phyloP scores from a whole-genome alignment of 2,329 filamentous ascomycete species.

The Diaporthe sp. region DNA sequence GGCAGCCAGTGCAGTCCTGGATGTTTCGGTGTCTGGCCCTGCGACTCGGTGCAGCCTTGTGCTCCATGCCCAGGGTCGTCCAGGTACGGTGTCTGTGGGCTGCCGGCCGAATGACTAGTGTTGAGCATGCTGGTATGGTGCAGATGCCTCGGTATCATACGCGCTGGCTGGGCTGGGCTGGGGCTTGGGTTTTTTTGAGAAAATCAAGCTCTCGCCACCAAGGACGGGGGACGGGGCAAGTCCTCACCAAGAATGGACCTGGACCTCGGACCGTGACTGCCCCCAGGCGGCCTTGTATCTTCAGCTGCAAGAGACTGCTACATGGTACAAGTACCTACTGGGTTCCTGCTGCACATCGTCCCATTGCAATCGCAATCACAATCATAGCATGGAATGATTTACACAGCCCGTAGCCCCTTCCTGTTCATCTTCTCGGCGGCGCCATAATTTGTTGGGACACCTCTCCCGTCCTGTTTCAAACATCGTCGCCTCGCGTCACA shows the following conservation, averaged over 20 bases:
- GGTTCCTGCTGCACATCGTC: conserved; percentile 18
- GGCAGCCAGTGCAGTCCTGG: not conserved
- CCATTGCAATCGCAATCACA: conserved; percentile 17
- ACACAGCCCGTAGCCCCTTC: not conserved
- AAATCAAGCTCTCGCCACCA: conserved; percentile 34
- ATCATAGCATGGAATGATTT: not conserved
- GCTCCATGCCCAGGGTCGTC: not conserved
- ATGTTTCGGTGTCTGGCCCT: conserved; percentile 2
- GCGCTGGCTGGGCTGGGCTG: not conserved
- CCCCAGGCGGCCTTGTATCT: conserved; percentile 6
- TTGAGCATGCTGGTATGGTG: conserved; percentile 22
- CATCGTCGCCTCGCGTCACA: conserved; percentile 16
- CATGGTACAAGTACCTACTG: conserved; percentile 25
- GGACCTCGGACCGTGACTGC: conserved; percentile 14
- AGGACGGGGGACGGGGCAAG: not conserved
- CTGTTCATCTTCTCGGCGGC: not conserved
- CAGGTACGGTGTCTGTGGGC: conserved; percentile 4
- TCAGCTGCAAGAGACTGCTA: conserved; percentile 4
- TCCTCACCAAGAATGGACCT: conserved; percentile 10
- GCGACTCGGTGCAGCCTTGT: not conserved
- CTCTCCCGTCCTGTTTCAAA: conserved; percentile 21
- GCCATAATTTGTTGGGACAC: conserved; percentile 33
- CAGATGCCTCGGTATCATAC: conserved; percentile 32
- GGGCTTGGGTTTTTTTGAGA: not conserved
- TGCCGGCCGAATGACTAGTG: conserved; percentile 25